These are phyloP conservation scores for Tetrastigma voinierianum DNA, from an alignment of 164 flowering plant species.

Conservation along the genomic window DNA sequence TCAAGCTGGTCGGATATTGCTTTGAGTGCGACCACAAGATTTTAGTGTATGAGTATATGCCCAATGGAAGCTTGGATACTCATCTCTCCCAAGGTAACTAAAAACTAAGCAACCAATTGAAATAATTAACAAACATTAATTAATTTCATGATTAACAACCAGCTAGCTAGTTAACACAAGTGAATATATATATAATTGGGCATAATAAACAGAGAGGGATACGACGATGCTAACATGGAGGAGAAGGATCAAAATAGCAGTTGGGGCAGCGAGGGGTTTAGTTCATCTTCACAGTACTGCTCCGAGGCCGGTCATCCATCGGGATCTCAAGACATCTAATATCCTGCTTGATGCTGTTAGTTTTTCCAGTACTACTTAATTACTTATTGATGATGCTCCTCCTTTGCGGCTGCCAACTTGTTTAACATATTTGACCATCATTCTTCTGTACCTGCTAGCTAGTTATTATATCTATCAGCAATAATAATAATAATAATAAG, in stretches of 20 bases:
- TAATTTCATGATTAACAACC: too few species aligned
- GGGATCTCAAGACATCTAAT: constrained; percentile 34
- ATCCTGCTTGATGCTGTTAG: constrained; percentile 31
- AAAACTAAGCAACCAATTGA: background rate
- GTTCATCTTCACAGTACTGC: constrained; percentile 28
- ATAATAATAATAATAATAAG: background rate
- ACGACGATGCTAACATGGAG: constrained; percentile 28
- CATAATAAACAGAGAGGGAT: constrained; percentile 7
- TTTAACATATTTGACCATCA: background rate
- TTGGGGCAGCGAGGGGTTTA: constrained; percentile 33
- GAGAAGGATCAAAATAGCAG: constrained; percentile 29
- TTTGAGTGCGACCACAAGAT: constrained; percentile 17
- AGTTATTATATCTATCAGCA: background rate
- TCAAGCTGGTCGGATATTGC: constrained; percentile 32
- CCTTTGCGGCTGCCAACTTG: background rate
- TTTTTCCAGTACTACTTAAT: background rate
- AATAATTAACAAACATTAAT: too few species aligned
- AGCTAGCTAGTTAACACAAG: too few species aligned
- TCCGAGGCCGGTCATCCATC: constrained; percentile 30
- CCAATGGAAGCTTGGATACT: constrained; percentile 28
- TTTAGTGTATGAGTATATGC: constrained; percentile 38
- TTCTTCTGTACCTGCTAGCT: too few species aligned
- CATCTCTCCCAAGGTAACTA: constrained; percentile 21
- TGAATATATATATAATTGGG: background rate
- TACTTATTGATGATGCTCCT: too few species aligned